Conservation (phyloP, 768 basidiomycete genomes). For the Tricholoma furcatifolium region DNA sequence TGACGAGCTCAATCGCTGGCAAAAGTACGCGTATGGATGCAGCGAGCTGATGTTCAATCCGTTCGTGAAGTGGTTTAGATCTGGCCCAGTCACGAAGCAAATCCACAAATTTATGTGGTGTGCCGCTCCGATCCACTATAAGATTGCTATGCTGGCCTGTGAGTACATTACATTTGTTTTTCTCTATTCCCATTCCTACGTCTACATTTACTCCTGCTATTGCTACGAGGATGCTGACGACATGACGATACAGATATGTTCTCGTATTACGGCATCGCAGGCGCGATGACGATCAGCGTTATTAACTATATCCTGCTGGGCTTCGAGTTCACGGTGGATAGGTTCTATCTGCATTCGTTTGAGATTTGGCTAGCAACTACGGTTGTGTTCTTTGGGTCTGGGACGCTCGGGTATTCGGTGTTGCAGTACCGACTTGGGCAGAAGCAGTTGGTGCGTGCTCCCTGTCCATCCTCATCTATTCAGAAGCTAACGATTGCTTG, state of each 20-base stretch:
- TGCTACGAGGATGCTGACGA: background rate
- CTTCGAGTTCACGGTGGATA: conserved; percentile 70
- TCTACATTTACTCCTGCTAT: background rate
- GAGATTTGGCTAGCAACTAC: conserved; percentile 79
- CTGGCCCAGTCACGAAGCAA: conserved; percentile 75
- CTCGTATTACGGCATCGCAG: conserved; percentile 67
- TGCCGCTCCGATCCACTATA: conserved; percentile 75
- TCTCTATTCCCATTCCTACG: too few relatives aligned
- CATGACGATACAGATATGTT: conserved; percentile 42
- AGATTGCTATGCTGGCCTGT: conserved; percentile 76
- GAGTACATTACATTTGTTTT: conserved; percentile 20
- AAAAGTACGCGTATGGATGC: conserved; percentile 70
- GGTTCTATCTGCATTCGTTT: conserved; percentile 75
- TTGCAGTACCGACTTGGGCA: conserved; percentile 72
- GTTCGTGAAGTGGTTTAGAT: conserved; percentile 67
- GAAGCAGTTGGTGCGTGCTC: conserved; percentile 40
- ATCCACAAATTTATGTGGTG: conserved; percentile 80
- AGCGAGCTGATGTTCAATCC: conserved; percentile 84
- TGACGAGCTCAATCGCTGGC: conserved; percentile 90
- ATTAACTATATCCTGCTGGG: conserved; percentile 78
- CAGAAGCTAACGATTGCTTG: background rate
- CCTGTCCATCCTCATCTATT: background rate
- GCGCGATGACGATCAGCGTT: conserved; percentile 60
- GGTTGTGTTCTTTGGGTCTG: conserved; percentile 75
- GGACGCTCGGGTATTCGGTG: conserved; percentile 69